These are phyloP conservation scores for Metschnikowia amazonensis DNA, from an alignment of 805 yeast species.

Conservation along the genomic window DNA sequence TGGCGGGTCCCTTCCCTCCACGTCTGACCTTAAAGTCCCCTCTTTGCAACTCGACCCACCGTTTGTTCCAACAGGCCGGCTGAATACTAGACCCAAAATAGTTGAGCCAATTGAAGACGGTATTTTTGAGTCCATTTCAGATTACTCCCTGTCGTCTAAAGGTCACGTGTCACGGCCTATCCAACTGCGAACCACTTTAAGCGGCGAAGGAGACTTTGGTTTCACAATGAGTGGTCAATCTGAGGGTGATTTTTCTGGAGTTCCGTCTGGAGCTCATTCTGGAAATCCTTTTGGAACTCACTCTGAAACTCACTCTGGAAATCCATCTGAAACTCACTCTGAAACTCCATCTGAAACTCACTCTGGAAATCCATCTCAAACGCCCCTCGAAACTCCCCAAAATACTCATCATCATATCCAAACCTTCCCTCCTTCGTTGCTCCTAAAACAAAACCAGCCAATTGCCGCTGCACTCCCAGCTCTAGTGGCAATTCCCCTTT, in stretches of 20 bases:
- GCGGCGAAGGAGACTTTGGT: background rate
- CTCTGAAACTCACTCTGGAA: no score
- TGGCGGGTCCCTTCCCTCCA: background rate
- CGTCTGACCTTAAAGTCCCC: background rate
- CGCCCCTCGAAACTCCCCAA: no score
- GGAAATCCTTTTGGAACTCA: no score
- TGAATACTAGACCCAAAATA: no score
- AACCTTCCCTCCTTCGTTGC: background rate
- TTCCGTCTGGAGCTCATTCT: no score
- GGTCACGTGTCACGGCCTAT: background rate
- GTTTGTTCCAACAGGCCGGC: background rate
- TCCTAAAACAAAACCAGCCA: slow-evolving; percentile 1
- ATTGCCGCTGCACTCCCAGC: slow-evolving; percentile 31
- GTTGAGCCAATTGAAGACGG: background rate
- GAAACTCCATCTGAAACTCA: no score
- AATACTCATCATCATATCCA: no score
- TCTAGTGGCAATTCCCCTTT: slow-evolving; percentile 30
- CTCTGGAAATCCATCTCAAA: no score
- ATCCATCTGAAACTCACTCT: no score
- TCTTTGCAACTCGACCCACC: slow-evolving; percentile 3
- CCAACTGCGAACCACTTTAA: background rate
- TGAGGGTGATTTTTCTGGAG: no score
- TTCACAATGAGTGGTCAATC: background rate
- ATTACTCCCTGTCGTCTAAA: background rate
- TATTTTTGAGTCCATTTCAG: background rate